Evolutionary conservation across 179 eudicot genomes (phyloP), one percentile per base, ranked within the genome.

Genomic region (Amaranthus tricolor): DNA sequence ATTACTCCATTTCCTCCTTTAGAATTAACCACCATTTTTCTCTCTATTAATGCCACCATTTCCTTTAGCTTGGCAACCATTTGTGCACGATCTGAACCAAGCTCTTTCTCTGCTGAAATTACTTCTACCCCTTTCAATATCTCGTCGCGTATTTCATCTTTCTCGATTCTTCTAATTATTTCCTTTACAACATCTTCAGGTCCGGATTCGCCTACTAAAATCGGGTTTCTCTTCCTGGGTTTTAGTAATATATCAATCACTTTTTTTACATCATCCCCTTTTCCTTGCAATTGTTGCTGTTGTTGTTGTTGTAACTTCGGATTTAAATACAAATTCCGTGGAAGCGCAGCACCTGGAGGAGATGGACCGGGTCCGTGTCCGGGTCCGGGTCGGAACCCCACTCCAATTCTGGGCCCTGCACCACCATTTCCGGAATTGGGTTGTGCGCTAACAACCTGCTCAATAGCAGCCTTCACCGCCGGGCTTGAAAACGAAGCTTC

Each of bases 391-490:
- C 85, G 74, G 50, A 82, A 75, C 9, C 74, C 68, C 55, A 48
- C 40, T 19, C 70, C 81, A 68, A 59, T 71, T 63, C 75, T 62
- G 5, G 82, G 77, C 19, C 63, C 62, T 9, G 68, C 72, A 2
- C 19, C 5, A 16, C 66, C 66, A 7, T 87, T 75, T 20, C 40
- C 69, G n/a, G 83, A 61, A 57, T 70, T 10, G 72, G 79, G 56
- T 54, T 80, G 75, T 0, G 57, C 16, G 6, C 70, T 70, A 65
- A 89, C 47, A 0, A 90, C 81, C 54, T 91, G 89, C 70, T 93
- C 98, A 20, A 93, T 89, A 6, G 88, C 85, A 9, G 92, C 86
- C 71, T 91, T 93, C 5, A 93, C 98, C 3, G 98, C 98, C 0
- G 96, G 72, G 16, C 90, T 87, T 9, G 86, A 81, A 65, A 87